Conservation (phyloP, 495 filamentous ascomycete species). For the Clohesyomyces aquaticus region DNA sequence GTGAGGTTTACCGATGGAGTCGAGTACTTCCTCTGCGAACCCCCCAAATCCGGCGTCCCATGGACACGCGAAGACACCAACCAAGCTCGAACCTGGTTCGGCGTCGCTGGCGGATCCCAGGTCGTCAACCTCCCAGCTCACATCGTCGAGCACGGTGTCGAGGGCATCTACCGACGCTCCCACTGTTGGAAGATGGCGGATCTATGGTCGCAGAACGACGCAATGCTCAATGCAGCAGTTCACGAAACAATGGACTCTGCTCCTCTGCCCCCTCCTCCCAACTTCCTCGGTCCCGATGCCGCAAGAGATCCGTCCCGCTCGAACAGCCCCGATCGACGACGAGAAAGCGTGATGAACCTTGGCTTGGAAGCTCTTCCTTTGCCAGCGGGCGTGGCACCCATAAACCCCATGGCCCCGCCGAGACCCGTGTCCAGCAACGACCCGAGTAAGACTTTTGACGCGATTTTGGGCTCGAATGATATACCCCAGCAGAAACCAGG, state of each 20-base stretch:
- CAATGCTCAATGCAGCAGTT: conserved; percentile 38
- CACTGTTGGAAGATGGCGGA: conserved; percentile 90
- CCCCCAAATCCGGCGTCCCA: conserved; percentile 76
- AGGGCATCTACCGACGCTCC: conserved; percentile 84
- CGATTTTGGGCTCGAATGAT: conserved; percentile 58
- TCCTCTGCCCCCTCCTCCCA: conserved; percentile 30
- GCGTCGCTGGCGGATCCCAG: conserved; percentile 69
- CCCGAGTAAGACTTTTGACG: conserved; percentile 64
- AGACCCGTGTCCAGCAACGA: conserved; percentile 34
- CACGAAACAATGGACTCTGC: conserved; percentile 25
- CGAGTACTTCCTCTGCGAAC: conserved; percentile 96
- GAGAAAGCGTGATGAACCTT: conserved; percentile 43
- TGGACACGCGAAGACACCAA: conserved; percentile 78
- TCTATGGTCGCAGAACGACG: conserved; percentile 61
- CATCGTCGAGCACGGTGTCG: conserved; percentile 83
- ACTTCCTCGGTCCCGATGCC: conserved; percentile 7
- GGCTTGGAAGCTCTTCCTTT: conserved; percentile 49
- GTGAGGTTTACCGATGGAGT: conserved; percentile 77
- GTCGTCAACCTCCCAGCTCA: conserved; percentile 79
- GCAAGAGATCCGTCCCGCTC: conserved; percentile 17
- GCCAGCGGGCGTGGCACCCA: conserved; percentile 45
- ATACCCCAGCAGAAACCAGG: conserved; percentile 52
- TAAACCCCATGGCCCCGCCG: conserved; percentile 5
- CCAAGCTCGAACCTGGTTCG: conserved; percentile 75
- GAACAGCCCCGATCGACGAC: conserved; percentile 31